These are phyloP conservation scores for Bruguiera parviflora DNA, from an alignment of 345 rosid species.

Conservation along the genomic window DNA sequence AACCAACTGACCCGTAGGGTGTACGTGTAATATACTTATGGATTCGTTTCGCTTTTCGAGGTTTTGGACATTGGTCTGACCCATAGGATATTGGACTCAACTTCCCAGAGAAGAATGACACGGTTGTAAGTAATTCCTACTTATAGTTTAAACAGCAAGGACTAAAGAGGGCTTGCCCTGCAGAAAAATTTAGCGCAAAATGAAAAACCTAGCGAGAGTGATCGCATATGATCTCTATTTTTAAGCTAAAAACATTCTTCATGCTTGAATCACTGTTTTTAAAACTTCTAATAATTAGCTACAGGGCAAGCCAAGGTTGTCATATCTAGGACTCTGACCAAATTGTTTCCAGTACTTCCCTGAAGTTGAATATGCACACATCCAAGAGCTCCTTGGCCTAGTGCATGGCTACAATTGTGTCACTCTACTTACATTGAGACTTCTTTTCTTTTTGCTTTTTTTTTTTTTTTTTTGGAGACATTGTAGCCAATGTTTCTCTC, in stretches of 20 bases:
- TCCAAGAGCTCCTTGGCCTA: neutral
- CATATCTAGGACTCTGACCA: neutral
- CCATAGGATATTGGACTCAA: too few relatives aligned
- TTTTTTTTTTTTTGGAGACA: neutral
- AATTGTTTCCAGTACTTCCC: neutral
- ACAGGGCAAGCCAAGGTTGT: neutral
- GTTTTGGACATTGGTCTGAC: too few relatives aligned
- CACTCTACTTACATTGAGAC: neutral
- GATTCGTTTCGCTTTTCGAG: too few relatives aligned
- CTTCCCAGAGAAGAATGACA: slow-evolving; percentile 31
- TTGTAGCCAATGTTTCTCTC: slow-evolving; percentile 5
- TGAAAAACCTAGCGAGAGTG: slow-evolving; percentile 7
- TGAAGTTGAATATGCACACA: slow-evolving; percentile 7
- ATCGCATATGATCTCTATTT: slow-evolving; percentile 11
- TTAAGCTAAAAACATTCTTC: slow-evolving; percentile 10
- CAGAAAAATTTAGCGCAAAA: slow-evolving; percentile 14
- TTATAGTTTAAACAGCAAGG: slow-evolving; percentile 14
- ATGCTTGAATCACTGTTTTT: neutral
- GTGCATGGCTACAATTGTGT: neutral
- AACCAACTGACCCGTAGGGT: too few relatives aligned
- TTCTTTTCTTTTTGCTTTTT: neutral
- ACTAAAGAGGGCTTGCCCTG: slow-evolving; percentile 40
- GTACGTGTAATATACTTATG: too few relatives aligned
- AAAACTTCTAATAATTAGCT: neutral
- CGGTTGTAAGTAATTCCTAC: slow-evolving; percentile 17